Evolutionary conservation across 108 stramenopile genomes (phyloP), one percentile per base, ranked within the genome.

Genomic region (Nitzschia sp.): DNA sequence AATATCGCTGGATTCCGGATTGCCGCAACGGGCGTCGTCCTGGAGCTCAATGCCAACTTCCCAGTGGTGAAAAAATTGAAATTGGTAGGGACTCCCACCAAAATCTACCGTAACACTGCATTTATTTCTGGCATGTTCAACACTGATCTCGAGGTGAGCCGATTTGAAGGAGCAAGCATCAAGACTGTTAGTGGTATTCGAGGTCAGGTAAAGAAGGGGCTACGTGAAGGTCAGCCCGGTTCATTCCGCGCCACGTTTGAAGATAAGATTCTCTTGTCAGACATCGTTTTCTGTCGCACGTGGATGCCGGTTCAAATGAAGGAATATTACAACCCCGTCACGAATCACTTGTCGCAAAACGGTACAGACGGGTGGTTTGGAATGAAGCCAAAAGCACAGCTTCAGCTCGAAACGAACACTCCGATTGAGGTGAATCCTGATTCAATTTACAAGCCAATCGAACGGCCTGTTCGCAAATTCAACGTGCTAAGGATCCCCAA

Each of bases 121-220:
- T 97, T 97, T 78, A 85, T 99, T 75, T 85, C 94, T n/a, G 99
- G 97, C 26, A 98, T 99, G 98, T 99, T 99, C 86, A 98, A 97
- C 71, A 92, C 90, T 55, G 96, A 96, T 41, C 77, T 99, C 17
- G 99, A 99, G 85, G 98, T 97, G 28, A 89, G 88, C 53, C 79
- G 89, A 5, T 98, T 96, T 72, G 89, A 94, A 73, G 98, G 98
- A 17, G 97, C 97, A 50, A 85, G 84, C 35, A 85, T 99, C 56
- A 88, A 90, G 50, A 99, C 99, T 1, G 99, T 98, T 13, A 91
- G 89, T 48, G 99, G 99, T 27, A 89, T 99, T 60, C 93, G 99
- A 29, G 98, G 99, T 3, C 85, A 91, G 66, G 81, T 99, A 48
- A 98, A 98, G 75, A 98, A 98, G 70, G 89, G 96, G 8, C 59